Evolutionary conservation across 805 yeast species (phyloP).

Genomic region (Candida krabiensis): DNA sequence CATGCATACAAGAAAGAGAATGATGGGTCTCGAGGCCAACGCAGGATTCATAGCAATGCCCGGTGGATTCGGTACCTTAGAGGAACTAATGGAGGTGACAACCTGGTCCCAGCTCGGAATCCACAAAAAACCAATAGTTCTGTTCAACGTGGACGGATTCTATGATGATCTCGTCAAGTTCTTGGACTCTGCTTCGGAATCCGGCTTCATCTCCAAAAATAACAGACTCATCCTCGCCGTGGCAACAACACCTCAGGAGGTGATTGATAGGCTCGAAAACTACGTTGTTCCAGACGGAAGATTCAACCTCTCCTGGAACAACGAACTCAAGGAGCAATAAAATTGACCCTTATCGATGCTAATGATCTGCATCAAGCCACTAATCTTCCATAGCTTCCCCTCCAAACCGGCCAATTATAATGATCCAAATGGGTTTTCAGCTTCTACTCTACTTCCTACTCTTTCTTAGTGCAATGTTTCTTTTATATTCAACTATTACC

Average conservation of each 20-base stretch:
- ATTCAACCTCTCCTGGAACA: conserved; percentile 69
- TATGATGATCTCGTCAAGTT: conserved; percentile 69
- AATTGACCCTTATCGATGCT: too few relatives aligned
- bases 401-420: too few relatives aligned
- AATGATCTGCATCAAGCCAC: too few relatives aligned
- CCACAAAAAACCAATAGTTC: conserved; percentile 76
- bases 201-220: conserved; percentile 67
- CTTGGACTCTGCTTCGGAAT: conserved; percentile 54
- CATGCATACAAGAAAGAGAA: conserved; percentile 85
- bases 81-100: conserved; percentile 85
- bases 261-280: conserved; percentile 55
- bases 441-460: too few relatives aligned
- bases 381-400: too few relatives aligned
- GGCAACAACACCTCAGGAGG: conserved; percentile 70
- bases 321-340: conserved; percentile 4
- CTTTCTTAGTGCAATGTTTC: too few relatives aligned
- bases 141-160: conserved; percentile 78
- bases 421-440: too few relatives aligned
- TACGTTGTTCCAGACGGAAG: conserved; percentile 72
- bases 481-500: too few relatives aligned
- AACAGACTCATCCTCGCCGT: conserved; percentile 69
- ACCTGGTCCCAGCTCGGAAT: conserved; percentile 92
- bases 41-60: conserved; percentile 84
- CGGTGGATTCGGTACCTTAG: conserved; percentile 90
- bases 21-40: conserved; percentile 85